phyloP scores from a whole-genome alignment of 768 basidiomycete genomes.

The Mycena maculata region DNA sequence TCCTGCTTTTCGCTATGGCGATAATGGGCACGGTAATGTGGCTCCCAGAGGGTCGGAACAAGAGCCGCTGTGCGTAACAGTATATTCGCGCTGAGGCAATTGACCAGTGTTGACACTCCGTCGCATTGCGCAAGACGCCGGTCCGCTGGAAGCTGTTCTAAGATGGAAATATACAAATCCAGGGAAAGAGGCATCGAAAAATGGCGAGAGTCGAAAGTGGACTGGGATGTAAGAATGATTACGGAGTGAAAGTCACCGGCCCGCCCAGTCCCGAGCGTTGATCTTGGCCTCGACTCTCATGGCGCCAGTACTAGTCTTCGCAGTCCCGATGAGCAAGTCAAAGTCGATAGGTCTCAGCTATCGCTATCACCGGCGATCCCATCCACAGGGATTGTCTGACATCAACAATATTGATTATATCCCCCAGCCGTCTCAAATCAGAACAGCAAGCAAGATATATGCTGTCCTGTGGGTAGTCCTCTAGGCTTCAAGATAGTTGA shows the following conservation, averaged over 20 bases:
- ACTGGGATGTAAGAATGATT: not conserved
- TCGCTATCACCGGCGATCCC: too few relatives aligned
- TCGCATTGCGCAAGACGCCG: slow-evolving; percentile 5
- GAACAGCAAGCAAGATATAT: too few relatives aligned
- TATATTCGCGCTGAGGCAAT: slow-evolving; percentile 52
- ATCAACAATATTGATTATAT: too few relatives aligned
- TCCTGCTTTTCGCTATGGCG: slow-evolving; percentile 55
- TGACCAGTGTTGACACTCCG: slow-evolving; percentile 45
- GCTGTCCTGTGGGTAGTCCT: too few relatives aligned
- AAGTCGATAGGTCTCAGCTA: too few relatives aligned
- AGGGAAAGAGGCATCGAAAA: slow-evolving; percentile 15
- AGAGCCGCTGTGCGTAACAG: slow-evolving; percentile 59
- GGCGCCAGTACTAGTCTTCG: too few relatives aligned
- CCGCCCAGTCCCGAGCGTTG: not conserved
- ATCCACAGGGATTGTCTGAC: too few relatives aligned
- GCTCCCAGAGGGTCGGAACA: slow-evolving; percentile 59
- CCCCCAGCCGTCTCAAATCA: too few relatives aligned
- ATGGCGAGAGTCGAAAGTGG: not conserved
- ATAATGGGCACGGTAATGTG: slow-evolving; percentile 64
- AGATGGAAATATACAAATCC: slow-evolving; percentile 24
- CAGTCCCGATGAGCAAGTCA: too few relatives aligned
- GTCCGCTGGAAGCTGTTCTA: slow-evolving; percentile 15
- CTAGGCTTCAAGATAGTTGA: too few relatives aligned
- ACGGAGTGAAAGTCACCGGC: too few relatives aligned
- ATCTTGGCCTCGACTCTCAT: too few relatives aligned